These are phyloP conservation scores for Reutealis trisperma DNA, from an alignment of 345 rosid species.

Conservation along the genomic window DNA sequence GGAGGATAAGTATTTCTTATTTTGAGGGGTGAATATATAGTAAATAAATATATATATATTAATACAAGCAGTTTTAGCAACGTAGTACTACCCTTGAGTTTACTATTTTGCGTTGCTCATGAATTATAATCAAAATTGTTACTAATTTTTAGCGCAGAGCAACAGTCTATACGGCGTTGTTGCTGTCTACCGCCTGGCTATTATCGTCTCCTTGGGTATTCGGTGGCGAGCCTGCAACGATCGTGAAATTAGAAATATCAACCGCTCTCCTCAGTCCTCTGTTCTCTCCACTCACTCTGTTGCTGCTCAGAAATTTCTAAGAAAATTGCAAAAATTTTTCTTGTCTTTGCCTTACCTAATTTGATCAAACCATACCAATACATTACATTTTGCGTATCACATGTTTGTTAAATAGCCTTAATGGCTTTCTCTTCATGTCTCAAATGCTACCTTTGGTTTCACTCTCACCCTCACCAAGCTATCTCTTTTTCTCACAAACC, in stretches of 20 bases:
- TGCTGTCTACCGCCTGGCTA: background rate
- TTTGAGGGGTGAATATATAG: too few relatives aligned
- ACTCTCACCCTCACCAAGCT: constrained; percentile 21
- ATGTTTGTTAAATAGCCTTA: constrained; percentile 19
- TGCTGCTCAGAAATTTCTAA: background rate
- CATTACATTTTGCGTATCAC: background rate
- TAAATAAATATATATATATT: too few relatives aligned
- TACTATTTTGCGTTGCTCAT: too few relatives aligned
- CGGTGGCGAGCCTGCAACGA: background rate
- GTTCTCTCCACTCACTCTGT: background rate
- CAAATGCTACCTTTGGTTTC: constrained; percentile 57
- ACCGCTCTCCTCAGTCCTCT: background rate
- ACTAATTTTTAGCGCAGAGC: too few relatives aligned
- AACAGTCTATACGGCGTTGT: too few relatives aligned
- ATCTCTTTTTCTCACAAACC: constrained; percentile 33
- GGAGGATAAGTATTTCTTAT: too few relatives aligned
- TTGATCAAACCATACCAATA: too few relatives aligned
- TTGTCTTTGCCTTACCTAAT: background rate
- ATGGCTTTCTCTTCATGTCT: constrained; percentile 62
- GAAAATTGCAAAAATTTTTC: background rate
- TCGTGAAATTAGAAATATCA: too few relatives aligned
- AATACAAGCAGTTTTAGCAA: too few relatives aligned
- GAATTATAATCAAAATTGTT: too few relatives aligned
- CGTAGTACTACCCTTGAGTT: too few relatives aligned
- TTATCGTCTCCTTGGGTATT: background rate